A percentile compares a stretch with the other conserved stretches of the same genome.
Evolutionary conservation across 2,329 filamentous ascomycete genomes (phyloP).

Genomic region (Colletotrichum zoysiae): DNA sequence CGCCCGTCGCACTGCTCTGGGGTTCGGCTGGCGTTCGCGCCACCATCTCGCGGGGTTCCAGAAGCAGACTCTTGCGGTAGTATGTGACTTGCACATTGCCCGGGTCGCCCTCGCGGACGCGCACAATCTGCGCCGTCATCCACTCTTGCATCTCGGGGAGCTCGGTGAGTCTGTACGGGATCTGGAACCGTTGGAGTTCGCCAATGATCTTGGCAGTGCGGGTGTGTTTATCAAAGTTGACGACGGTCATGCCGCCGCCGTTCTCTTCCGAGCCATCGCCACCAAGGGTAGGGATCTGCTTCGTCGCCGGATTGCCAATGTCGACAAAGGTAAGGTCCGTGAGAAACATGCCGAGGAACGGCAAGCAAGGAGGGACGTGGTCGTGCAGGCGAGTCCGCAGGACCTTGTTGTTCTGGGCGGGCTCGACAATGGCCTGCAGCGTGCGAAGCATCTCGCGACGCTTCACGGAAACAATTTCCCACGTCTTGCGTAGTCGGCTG

Average conservation of each 20-base stretch:
- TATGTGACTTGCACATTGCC: conserved; percentile 71
- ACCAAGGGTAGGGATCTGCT: conserved; percentile 72
- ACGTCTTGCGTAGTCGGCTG: conserved; percentile 87
- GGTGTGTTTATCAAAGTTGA: conserved; percentile 98
- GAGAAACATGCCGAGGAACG: conserved; percentile 95
- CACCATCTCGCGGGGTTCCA: conserved; percentile 78
- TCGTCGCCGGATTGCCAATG: conserved; percentile 89
- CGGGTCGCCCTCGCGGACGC: conserved; percentile 74
- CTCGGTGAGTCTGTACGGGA: conserved; percentile 86
- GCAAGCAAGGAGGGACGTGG: conserved; percentile 90
- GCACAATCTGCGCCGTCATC: conserved; percentile 84
- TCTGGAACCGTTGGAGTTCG: conserved; percentile 95
- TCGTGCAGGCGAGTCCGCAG: conserved; percentile 86
- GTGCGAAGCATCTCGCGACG: conserved; percentile 83
- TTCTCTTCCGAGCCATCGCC: conserved; percentile 67
- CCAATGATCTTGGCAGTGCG: conserved; percentile 96
- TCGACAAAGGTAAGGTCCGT: conserved; percentile 97
- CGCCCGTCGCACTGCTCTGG: conserved; percentile 37
- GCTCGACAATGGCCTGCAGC: conserved; percentile 87
- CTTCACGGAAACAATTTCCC: conserved; percentile 88
- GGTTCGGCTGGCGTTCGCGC: conserved; percentile 50
- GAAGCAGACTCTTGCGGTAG: conserved; percentile 85
- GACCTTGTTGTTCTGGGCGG: conserved; percentile 89
- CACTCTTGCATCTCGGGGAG: conserved; percentile 92
- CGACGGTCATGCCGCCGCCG: conserved; percentile 77